Evolutionary conservation across 768 basidiomycete genomes (phyloP), one percentile per base, ranked within the genome.

Genomic region (Cystobasidium ongulense): DNA sequence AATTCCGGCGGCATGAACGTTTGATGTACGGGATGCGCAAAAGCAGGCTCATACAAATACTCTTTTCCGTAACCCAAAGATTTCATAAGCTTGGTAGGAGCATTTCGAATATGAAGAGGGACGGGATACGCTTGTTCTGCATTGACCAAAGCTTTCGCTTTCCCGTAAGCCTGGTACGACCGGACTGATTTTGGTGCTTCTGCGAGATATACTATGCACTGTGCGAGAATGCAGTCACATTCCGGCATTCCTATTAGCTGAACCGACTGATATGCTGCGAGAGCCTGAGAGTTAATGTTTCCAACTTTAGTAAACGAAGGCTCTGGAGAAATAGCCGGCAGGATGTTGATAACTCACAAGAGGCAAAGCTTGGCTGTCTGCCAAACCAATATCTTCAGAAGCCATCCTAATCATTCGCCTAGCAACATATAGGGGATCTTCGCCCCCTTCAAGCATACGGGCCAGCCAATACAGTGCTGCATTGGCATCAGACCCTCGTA

Each of bases 381-480:
- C 90, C 7, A 91, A 82, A 0, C 91, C 91, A 46, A 93, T 86
- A 78, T 93, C 91, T 80, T 93, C 91, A 75, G 89, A 90, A 1
- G 91, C 90, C 76, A 89, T 87, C 7, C 91, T 89, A 2, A 89
- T 83, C 83, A 90, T 85, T 67, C 90, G 84, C 39, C 90, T 83
- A 5, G 87, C 88, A 73, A 91, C 85, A 77, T 86, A 53, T 59
- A 90, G 77, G 1, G 91, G 89, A 80, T 92, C 90, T 80, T 79
- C 78, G 11, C 78, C 78, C 21, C 77, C 76, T 66, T 77, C 73
- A 5, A 80, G 79, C 77, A 79, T 82, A 80, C 83, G 85, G 11
- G 90, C 90, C 25, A 93, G 84, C 90, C 91, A 93, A 80, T 92
- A 93, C 83, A 92, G 82, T 5, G 91, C 91, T 0, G 90, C 91